Base-by-base conservation (phyloP, 1,139 yeast species). In the Diutina scorzettiae region DNA sequence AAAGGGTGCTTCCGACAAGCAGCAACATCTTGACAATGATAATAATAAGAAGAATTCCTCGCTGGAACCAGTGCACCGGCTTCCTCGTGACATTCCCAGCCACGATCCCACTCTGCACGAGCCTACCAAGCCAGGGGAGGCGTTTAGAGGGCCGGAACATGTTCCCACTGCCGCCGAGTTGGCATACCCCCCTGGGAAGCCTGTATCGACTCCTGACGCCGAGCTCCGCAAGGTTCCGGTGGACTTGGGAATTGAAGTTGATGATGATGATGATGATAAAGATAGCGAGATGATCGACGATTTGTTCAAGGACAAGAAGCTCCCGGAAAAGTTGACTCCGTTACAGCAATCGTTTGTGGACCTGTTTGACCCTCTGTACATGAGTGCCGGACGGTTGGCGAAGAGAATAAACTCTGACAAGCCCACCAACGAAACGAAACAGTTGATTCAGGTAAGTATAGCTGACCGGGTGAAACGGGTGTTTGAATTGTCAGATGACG, bases 101-200 rank as follows among this genome's bases (percentile, higher is more conserved):
- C 25, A 23, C 20, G 37, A 32, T 11, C 37, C 39, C 8, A 23
- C 39, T 4, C 28, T 16, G 28, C 27, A 23, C 14, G 39, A 34
- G 18, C 39, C 39, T 3, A 34, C 39, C 2, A 34, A 34, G 12
- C 39, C 39, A 2, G 39, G 39, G 6, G 39, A 34, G 16, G 39
- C 39, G 5, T 23, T 18, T 8, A n/a, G 23, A 16, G 39, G 39
- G 2, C 39, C 25, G 6, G 27, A 12, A 9, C 39, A n/a, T 8
- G 11, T 8, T 18, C 39, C 39, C 19, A 34, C 39, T 2, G 17
- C 25, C 7, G 28, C 6, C 20, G 39, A 34, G 23, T n/a, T 34
- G 27, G 27, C n/a, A 7, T 23, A 34, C n/a, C 39, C 39, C 23
- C 14, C 27, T 4, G 39, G 23, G 1, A 34, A 34, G 16, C 28